phyloP scores from a whole-genome alignment of 1,284 basidiomycete species.

The Pseudozyma hubeiensis region DNA sequence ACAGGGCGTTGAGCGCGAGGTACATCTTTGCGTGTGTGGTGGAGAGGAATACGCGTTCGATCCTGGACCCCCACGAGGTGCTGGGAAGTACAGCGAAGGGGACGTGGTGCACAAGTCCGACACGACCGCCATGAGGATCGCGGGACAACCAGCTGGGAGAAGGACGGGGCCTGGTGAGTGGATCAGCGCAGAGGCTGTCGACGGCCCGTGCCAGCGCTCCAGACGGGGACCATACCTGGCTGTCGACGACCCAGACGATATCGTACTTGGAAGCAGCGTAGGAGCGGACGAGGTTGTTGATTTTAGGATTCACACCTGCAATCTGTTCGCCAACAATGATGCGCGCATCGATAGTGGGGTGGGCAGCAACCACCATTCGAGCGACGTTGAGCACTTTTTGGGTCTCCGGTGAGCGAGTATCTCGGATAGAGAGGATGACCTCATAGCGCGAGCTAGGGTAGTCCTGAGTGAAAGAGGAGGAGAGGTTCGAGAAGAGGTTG shows the following conservation, averaged over 20 bases:
- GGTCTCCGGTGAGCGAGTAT: slow-evolving; percentile 34
- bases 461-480: slow-evolving; percentile 63
- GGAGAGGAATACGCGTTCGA: slow-evolving; percentile 95
- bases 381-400: slow-evolving; percentile 63
- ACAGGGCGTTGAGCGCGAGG: slow-evolving; percentile 86
- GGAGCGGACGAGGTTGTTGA: slow-evolving; percentile 91
- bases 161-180: slow-evolving; percentile 69
- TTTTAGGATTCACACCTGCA: slow-evolving; percentile 94
- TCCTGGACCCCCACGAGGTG: slow-evolving; percentile 76
- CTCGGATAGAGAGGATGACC: slow-evolving; percentile 61
- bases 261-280: slow-evolving; percentile 83
- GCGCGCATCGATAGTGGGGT: slow-evolving; percentile 54
- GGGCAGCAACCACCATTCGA: slow-evolving; percentile 51
- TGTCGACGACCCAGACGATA: slow-evolving; percentile 96
- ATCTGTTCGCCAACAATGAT: slow-evolving; percentile 68
- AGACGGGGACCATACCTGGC: slow-evolving; percentile 83
- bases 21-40: slow-evolving; percentile 99
- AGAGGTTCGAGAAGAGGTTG: slow-evolving; percentile 63
- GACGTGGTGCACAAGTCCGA: slow-evolving; percentile 94
- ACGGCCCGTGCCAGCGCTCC: slow-evolving; percentile 89
- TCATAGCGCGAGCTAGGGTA: slow-evolving; percentile 62
- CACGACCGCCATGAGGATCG: slow-evolving; percentile 60
- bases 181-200: slow-evolving; percentile 82
- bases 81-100: slow-evolving; percentile 82
- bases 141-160: slow-evolving; percentile 49